These are phyloP conservation scores for Coniochaeta sp. DNA, from an alignment of 2,329 filamentous ascomycete species.

Conservation along the genomic window DNA sequence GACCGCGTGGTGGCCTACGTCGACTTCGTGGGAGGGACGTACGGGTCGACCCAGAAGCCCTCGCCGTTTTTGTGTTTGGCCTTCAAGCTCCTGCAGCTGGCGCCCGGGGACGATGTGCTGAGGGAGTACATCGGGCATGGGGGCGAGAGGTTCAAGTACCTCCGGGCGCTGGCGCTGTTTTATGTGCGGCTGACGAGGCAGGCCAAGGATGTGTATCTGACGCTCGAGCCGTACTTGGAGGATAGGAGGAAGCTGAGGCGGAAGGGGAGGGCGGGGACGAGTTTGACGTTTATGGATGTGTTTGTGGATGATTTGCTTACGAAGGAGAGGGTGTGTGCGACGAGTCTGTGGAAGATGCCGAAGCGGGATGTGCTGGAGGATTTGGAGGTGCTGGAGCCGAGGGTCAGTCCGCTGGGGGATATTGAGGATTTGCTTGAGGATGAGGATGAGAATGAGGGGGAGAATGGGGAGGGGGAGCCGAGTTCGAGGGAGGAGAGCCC, in stretches of 20 bases:
- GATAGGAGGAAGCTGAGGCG: conserved; percentile 80
- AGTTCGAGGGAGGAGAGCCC: conserved; percentile 3
- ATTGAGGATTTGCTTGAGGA: conserved; percentile 64
- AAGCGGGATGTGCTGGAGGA: conserved; percentile 79
- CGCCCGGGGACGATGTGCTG: conserved; percentile 71
- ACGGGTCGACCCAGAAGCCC: conserved; percentile 75
- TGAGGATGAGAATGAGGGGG: conserved; percentile 36
- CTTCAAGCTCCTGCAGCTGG: conserved; percentile 89
- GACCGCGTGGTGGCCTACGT: conserved; percentile 83
- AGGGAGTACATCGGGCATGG: conserved; percentile 71
- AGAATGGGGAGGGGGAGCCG: conserved; percentile 14
- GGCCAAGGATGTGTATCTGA: conserved; percentile 70
- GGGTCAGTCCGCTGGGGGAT: conserved; percentile 76
- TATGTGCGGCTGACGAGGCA: conserved; percentile 86
- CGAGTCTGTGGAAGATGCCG: conserved; percentile 87
- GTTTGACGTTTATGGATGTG: conserved; percentile 76
- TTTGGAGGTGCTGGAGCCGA: conserved; percentile 75
- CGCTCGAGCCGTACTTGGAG: conserved; percentile 73
- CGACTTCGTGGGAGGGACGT: conserved; percentile 78
- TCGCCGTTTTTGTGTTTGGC: conserved; percentile 89
- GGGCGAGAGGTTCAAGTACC: conserved; percentile 74
- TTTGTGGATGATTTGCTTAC: conserved; percentile 89
- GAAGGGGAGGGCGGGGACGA: conserved; percentile 65
- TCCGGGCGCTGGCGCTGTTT: conserved; percentile 83
- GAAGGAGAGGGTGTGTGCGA: conserved; percentile 85